Base-by-base conservation (phyloP, 2,329 filamentous ascomycete genomes). In the Penicillium sp. region DNA sequence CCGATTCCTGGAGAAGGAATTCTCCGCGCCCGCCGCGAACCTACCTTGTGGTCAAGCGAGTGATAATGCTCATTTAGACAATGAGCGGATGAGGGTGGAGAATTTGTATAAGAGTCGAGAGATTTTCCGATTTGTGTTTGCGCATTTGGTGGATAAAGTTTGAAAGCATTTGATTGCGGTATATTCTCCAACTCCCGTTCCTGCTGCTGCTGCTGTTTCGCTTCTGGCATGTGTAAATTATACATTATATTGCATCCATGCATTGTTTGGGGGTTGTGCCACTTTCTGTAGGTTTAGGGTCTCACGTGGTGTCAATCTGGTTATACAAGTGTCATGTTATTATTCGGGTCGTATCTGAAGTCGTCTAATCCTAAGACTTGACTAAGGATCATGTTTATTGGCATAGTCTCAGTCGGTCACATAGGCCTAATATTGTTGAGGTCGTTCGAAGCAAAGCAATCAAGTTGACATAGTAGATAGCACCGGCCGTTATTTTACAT, bases 31-130 rank as follows among this genome's bases (percentile, higher is more conserved):
- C 0, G 93, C 94, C 0, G 93, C 93, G 0, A 92, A 97, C 71
- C 75, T 99, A 27, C 95, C 94, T 0, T 97, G 92, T 66, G 95
- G 95, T 0, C 92, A 97, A 73, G 91, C 93, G 10, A 97, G 90
- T 63, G 94, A 99, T 67, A 87, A 87, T 45, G 94, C 93, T 15
- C 94, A 99, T 81, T 74, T 99, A 72, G 90, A 96, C 66, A 97
- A 99, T 65, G 94, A 99, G 80, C 78, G 94, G n/a, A 77, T 99
- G 71, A 80, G 94, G 46, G 78, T 99, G 49, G 76, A 89, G 62
- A 99, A 99, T 72, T 68, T 99, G 63, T 84, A 91, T 54, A 97
- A 96, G 75, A 94, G 91, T 58, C 84, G 92, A 58, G 91, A 94
- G 72, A 96, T 99, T 54, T 94, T 99, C 63, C 87, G 86, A 56